Conservation (phyloP, 306 rosid genomes). For the Chamaecrista fasciculata region DNA sequence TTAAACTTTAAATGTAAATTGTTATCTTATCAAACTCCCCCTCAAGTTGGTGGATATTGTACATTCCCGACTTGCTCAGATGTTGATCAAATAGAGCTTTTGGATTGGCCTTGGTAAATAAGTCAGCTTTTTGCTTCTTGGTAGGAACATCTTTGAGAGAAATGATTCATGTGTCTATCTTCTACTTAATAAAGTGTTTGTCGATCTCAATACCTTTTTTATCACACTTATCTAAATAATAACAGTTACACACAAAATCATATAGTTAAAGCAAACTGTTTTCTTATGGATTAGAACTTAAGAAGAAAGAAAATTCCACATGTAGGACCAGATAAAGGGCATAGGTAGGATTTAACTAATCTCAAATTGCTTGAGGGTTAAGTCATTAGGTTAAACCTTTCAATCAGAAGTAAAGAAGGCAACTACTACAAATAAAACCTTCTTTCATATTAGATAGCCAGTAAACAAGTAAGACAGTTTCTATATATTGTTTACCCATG, state of each 20-base stretch:
- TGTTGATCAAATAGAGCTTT: no score
- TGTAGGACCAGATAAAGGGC: background rate
- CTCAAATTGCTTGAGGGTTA: background rate
- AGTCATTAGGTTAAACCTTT: background rate
- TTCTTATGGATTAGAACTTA: background rate
- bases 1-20: no score
- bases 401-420: conserved; percentile 15
- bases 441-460: background rate
- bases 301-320: background rate
- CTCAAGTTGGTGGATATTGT: no score
- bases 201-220: no score
- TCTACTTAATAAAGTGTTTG: no score
- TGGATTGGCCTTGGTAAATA: no score
- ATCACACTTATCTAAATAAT: background rate
- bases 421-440: no score
- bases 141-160: no score
- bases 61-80: no score
- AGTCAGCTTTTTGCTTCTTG: no score
- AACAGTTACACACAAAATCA: background rate
- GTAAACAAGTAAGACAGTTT: background rate
- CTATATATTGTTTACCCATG: conserved; percentile 8
- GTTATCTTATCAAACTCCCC: no score
- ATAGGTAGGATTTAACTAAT: conserved; percentile 10
- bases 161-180: no score
- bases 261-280: background rate